Evolutionary conservation across 1,284 basidiomycete species (phyloP), one percentile per base, ranked within the genome.

Genomic region (Ustilago esculenta): DNA sequence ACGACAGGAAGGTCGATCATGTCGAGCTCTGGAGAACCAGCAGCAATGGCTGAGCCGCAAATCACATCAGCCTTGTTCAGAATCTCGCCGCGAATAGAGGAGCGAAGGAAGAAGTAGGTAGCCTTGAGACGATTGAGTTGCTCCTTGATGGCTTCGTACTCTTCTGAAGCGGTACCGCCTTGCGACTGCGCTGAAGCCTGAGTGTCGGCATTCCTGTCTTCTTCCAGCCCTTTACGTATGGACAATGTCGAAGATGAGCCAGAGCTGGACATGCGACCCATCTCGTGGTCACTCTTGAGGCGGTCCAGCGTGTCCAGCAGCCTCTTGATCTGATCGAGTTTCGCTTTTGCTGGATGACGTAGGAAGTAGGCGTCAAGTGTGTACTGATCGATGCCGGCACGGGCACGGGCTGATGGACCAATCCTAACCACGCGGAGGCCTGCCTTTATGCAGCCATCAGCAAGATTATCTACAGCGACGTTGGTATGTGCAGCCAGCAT

Each of bases 401-500:
- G 86, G n/a, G 86, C 87, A 6, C 72, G 69, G 1, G 72, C 55
- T 2, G 85, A 85, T 32, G 86, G 87, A 3, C 92, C 92, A 11
- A 92, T 85, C 1, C 94, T 90, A 5, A 95, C 83, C 0, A 92
- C 90, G 50, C 88, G 88, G 44, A 95, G 82, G 0, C 89, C 88
- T 1, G 86, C 83, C 39, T 70, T 39, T 32, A 82, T 75, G 58
- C 85, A 86, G 21, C 92, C 85, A 74, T 90, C 89, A 29, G 94
- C 88, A 8, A 97, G 86, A 72, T 96, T 92, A 81, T 97, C 93
- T n/a, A 95, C 92, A 0, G 94, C 93, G 21, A 89, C 91, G 72
- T 97, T 95, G 33, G 94, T 97, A 79, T 92, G 94, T 0, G 94
- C 94, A 79, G 90, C 91, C 3, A 96, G 89, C 14, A 96, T 86